phyloP scores from a whole-genome alignment of 768 basidiomycete species.

The Trametes gibbosa region DNA sequence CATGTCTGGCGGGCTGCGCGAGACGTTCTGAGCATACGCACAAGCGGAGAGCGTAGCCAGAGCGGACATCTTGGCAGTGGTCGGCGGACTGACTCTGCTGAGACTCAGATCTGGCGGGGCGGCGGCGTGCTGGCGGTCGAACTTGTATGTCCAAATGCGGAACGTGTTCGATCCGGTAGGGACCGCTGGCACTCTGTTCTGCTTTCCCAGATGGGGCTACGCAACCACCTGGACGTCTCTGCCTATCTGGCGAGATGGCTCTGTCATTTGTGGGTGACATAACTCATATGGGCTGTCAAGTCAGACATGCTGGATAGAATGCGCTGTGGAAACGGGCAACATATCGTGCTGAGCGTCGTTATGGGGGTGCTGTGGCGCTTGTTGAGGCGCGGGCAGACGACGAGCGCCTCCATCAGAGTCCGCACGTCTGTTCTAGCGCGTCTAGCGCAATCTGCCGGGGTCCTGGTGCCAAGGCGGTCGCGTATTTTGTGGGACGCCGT shows the following conservation, averaged over 20 bases:
- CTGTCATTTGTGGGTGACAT: too few relatives aligned
- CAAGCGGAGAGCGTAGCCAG: slow-evolving; percentile 15
- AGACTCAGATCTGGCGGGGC: background rate
- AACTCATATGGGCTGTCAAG: too few relatives aligned
- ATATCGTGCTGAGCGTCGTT: too few relatives aligned
- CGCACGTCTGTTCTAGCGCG: too few relatives aligned
- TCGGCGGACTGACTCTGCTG: too few relatives aligned
- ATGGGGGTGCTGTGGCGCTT: background rate
- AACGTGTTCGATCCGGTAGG: background rate
- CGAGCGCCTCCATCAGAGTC: slow-evolving; percentile 19
- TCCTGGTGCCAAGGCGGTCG: slow-evolving; percentile 5
- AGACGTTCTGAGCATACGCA: slow-evolving; percentile 11
- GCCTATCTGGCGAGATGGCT: too few relatives aligned
- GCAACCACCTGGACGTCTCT: too few relatives aligned
- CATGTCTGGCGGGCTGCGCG: background rate
- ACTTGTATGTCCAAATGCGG: slow-evolving; percentile 14
- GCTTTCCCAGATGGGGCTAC: background rate
- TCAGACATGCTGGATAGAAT: too few relatives aligned
- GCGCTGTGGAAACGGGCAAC: too few relatives aligned
- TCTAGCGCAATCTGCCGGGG: slow-evolving; percentile 3
- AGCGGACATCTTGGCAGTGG: slow-evolving; percentile 1
- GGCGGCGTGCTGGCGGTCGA: background rate
- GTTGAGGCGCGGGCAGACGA: background rate
- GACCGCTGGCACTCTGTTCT: slow-evolving; percentile 15
- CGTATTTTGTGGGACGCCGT: slow-evolving; percentile 11